A percentile compares a stretch with the other conserved stretches of the same genome.
phyloP scores from a whole-genome alignment of 179 eudicot genomes.

The Sideroxylon spinosum region DNA sequence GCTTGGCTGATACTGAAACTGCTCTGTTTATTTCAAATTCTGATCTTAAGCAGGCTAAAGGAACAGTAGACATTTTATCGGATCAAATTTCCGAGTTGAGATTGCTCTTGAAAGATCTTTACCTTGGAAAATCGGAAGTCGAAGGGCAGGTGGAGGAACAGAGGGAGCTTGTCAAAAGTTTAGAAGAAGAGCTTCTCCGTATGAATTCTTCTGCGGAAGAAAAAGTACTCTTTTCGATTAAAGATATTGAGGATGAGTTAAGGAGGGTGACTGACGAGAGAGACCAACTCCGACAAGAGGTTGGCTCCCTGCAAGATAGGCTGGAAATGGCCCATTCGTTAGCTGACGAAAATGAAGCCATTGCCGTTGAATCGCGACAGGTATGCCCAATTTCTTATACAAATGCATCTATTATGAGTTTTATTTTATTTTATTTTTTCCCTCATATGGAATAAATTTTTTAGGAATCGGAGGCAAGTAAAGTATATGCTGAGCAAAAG shows the following conservation, averaged over 20 bases:
- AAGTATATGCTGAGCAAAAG: slow-evolving; percentile 59
- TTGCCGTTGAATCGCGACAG: slow-evolving; percentile 60
- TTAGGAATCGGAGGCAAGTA: slow-evolving; percentile 56
- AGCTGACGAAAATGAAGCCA: slow-evolving; percentile 74
- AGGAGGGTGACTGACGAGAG: slow-evolving; percentile 38
- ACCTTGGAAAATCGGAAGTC: slow-evolving; percentile 38
- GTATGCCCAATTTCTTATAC: slow-evolving; percentile 26
- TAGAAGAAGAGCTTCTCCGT: slow-evolving; percentile 50
- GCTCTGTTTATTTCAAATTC: slow-evolving; percentile 33
- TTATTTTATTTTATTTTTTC: no score
- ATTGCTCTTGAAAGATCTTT: slow-evolving; percentile 39
- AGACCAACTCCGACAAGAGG: slow-evolving; percentile 39
- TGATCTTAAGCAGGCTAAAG: slow-evolving; percentile 39
- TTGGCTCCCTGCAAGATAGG: slow-evolving; percentile 43
- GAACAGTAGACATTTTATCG: slow-evolving; percentile 31
- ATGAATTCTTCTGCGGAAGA: slow-evolving; percentile 35
- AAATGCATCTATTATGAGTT: background rate
- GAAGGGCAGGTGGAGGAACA: slow-evolving; percentile 49
- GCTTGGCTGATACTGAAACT: slow-evolving; percentile 35
- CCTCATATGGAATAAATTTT: slow-evolving; percentile 7
- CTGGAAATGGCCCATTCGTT: slow-evolving; percentile 43
- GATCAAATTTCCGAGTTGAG: slow-evolving; percentile 42
- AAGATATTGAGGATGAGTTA: slow-evolving; percentile 34
- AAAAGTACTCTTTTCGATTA: slow-evolving; percentile 27
- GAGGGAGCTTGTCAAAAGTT: slow-evolving; percentile 39